Percentiles rank a stretch among this genome's conserved stretches.
Conservation (phyloP, 768 basidiomycete genomes). For the Rhizopogon vesiculosus region DNA sequence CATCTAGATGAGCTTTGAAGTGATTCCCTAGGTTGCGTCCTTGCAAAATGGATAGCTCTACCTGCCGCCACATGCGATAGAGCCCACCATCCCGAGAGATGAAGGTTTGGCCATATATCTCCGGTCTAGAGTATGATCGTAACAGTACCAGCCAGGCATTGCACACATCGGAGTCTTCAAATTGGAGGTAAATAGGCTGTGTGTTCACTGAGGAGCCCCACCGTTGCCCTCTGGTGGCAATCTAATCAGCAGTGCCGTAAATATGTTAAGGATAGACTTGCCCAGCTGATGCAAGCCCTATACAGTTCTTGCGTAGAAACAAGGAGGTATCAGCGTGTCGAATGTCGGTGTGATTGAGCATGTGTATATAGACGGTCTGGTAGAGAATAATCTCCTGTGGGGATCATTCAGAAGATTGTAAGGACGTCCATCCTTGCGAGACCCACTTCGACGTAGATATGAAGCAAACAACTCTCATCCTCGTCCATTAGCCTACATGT, state of each 20-base stretch:
- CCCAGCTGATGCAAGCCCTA: slow-evolving; percentile 65
- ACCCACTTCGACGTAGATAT: slow-evolving; percentile 72
- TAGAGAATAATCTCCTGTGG: slow-evolving; percentile 66
- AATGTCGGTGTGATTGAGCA: slow-evolving; percentile 76
- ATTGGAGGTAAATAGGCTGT: slow-evolving; percentile 74
- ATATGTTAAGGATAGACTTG: slow-evolving; percentile 25
- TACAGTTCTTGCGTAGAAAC: slow-evolving; percentile 71
- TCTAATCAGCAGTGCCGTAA: slow-evolving; percentile 6
- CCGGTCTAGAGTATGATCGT: slow-evolving; percentile 75
- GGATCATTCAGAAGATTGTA: slow-evolving; percentile 8
- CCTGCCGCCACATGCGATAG: slow-evolving; percentile 85
- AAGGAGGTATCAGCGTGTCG: slow-evolving; percentile 71
- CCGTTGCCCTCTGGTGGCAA: slow-evolving; percentile 43
- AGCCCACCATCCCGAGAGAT: slow-evolving; percentile 62
- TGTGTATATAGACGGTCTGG: slow-evolving; percentile 68
- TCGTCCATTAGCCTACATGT: slow-evolving; percentile 69
- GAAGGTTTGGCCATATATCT: slow-evolving; percentile 64
- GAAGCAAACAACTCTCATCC: slow-evolving; percentile 60
- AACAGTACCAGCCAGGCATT: slow-evolving; percentile 78
- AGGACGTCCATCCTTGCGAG: not conserved
- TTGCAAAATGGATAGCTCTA: slow-evolving; percentile 69
- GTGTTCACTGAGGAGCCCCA: slow-evolving; percentile 47
- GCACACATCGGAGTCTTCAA: slow-evolving; percentile 56
- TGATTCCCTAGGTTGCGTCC: slow-evolving; percentile 66
- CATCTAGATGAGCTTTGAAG: slow-evolving; percentile 26